Base-by-base conservation (phyloP, 805 yeast genomes). In the Monosporozyma siamensis region DNA sequence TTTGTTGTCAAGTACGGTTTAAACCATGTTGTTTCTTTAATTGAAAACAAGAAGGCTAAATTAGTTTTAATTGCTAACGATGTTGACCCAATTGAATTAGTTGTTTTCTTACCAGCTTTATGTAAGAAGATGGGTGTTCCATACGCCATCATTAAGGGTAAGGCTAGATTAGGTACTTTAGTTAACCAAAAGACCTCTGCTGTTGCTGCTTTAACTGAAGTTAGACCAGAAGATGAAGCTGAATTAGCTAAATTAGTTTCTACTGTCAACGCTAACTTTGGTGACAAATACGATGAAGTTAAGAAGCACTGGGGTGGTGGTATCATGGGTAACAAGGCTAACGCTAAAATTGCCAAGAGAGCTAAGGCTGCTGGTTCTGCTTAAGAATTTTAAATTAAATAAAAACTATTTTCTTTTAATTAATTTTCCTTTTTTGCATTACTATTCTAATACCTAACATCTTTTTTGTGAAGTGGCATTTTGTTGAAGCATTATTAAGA, bases 251-350 rank as follows among this genome's bases (percentile, higher is more conserved):
- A 86, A 70, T 79, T 90, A 65, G 78, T 92, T 58, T 82, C 96
- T 46, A 82, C 97, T 64, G 78, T 90, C 71, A 80, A 87, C 74
- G 82, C 95, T 58, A 88, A 87, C 92, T 90, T 82, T 74, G 69
- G 72, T 61, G 95, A 85, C 68, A 86, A 87, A 74, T 86, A 82
- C 83, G 97, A 90, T 66, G 97, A 92, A 61, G 66, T 77, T 68
- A 90, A 94, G 80, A 88, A 86, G 76, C 95, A 87, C 82, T 90
- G 98, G 98, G 97, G 97, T 79, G 98, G 98, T 79, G 98, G 98
- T 79, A 67, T 87, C 71, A 75, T 92, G 79, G 96, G 97, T 71
- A 74, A 83, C 61, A 92, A 90, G 78, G 87, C 97, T 65, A 78
- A 77, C 64, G 92, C 80, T 66, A 86, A 82, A 77, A 67, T 70